These are phyloP conservation scores for Talaromyces albobiverticillius DNA, from an alignment of 2,329 filamentous ascomycete species.

Conservation along the genomic window DNA sequence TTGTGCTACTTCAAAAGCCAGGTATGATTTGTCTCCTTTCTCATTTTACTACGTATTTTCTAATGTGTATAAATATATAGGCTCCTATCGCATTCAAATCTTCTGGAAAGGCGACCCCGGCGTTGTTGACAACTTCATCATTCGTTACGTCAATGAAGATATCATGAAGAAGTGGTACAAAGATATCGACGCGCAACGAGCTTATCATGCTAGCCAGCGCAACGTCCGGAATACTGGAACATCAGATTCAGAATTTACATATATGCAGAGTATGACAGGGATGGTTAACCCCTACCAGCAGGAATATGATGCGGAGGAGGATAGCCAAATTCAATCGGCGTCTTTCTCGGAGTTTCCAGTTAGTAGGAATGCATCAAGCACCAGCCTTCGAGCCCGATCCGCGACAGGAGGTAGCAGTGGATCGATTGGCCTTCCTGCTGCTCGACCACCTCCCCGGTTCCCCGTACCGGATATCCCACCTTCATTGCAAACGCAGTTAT, in stretches of 20 bases:
- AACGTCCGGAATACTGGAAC: conserved; percentile 53
- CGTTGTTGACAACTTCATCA: conserved; percentile 94
- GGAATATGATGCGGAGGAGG: conserved; percentile 56
- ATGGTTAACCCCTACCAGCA: conserved; percentile 77
- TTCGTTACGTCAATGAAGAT: conserved; percentile 89
- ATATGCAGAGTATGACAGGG: conserved; percentile 66
- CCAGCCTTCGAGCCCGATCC: conserved; percentile 72
- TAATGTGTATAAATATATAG: conserved; percentile 43
- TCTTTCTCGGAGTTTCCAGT: conserved; percentile 51
- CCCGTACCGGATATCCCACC: conserved; percentile 63
- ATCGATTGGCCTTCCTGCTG: conserved; percentile 35
- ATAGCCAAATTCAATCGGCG: conserved; percentile 34
- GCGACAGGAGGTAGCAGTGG: conserved; percentile 61
- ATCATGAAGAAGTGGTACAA: conserved; percentile 88
- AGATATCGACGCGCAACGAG: conserved; percentile 72
- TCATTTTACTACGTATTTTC: background rate
- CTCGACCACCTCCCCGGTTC: conserved; percentile 65
- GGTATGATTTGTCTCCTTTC: conserved; percentile 54
- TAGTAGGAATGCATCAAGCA: conserved; percentile 69
- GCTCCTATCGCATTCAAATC: conserved; percentile 92
- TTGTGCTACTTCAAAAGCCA: conserved; percentile 82
- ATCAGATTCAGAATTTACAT: conserved; percentile 72
- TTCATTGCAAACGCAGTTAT: conserved; percentile 64
- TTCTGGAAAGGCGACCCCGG: conserved; percentile 98
- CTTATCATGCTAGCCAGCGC: conserved; percentile 53